Conservation (phyloP, 176 grass and related monocot species). For the Puya raimondii region DNA sequence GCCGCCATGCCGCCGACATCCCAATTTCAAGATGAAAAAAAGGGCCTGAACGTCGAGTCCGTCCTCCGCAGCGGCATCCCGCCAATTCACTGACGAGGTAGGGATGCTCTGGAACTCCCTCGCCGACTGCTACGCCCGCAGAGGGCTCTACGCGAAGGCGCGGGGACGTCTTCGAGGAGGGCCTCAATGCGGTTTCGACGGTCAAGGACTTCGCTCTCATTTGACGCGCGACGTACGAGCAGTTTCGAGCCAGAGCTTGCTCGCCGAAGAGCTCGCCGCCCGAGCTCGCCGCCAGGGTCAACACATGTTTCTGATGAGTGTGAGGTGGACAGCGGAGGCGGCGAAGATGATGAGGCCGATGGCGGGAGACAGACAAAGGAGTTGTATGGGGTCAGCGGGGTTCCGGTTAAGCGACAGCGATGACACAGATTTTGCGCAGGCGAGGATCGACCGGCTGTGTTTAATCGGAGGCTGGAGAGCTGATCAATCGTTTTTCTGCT, state of each 20-base stretch:
- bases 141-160: slow-evolving; percentile 58
- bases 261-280: too few relatives aligned
- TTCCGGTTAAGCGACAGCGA: slow-evolving; percentile 72
- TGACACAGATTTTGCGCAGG: slow-evolving; percentile 63
- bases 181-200: slow-evolving; percentile 47
- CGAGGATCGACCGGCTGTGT: slow-evolving; percentile 54
- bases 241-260: slow-evolving; percentile 77
- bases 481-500: slow-evolving; percentile 71
- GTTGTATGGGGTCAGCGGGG: slow-evolving; percentile 32
- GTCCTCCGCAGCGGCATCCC: slow-evolving; percentile 57
- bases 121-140: slow-evolving; percentile 63
- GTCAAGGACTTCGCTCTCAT: slow-evolving; percentile 72
- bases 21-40: too few relatives aligned
- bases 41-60: slow-evolving; percentile 67
- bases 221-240: slow-evolving; percentile 65
- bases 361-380: too few relatives aligned
- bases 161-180: slow-evolving; percentile 74
- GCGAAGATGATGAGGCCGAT: slow-evolving; percentile 5
- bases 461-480: slow-evolving; percentile 61
- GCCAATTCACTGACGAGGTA: slow-evolving; percentile 61
- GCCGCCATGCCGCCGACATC: slow-evolving; percentile 68
- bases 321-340: slow-evolving; percentile 9
- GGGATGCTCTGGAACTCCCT: slow-evolving; percentile 69
- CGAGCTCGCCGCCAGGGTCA: slow-evolving; percentile 51
- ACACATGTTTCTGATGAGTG: not conserved